Percentiles rank a stretch among this genome's conserved stretches.
These are phyloP conservation scores for Hortaea werneckii DNA, from an alignment of 2,329 filamentous ascomycete genomes.

Conservation along the genomic window DNA sequence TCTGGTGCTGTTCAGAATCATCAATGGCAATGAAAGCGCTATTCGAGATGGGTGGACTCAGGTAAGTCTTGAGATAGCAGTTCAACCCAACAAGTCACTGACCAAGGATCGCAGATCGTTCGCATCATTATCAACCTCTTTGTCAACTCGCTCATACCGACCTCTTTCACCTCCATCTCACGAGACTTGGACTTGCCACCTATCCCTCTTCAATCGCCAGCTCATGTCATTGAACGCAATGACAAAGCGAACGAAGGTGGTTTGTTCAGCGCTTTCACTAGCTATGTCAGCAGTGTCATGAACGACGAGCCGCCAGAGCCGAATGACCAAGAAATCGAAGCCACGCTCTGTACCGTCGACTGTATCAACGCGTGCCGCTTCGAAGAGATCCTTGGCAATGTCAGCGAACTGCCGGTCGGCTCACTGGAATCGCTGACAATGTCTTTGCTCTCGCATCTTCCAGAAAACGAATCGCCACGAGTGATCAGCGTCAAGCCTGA, in stretches of 20 bases:
- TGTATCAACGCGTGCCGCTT: conserved; percentile 87
- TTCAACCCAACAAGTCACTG: conserved; percentile 9
- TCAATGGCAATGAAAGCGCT: conserved; percentile 71
- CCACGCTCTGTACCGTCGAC: conserved; percentile 86
- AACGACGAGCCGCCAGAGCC: conserved; percentile 96
- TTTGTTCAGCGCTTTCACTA: conserved; percentile 87
- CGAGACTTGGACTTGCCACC: conserved; percentile 60
- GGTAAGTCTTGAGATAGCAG: conserved; percentile 41
- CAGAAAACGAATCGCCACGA: conserved; percentile 63
- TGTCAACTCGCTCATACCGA: conserved; percentile 82
- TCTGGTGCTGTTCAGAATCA: conserved; percentile 86
- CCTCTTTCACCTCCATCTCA: conserved; percentile 59
- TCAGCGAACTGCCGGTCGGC: conserved; percentile 56
- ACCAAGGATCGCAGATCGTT: conserved; percentile 51
- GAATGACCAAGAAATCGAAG: conserved; percentile 92
- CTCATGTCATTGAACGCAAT: conserved; percentile 83
- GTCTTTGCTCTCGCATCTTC: conserved; percentile 70
- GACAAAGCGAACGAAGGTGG: conserved; percentile 69
- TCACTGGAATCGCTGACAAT: conserved; percentile 55
- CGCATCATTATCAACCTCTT: conserved; percentile 94
- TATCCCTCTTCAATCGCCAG: conserved; percentile 84
- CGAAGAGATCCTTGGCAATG: conserved; percentile 69
- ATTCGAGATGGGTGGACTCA: conserved; percentile 70
- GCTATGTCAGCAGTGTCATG: conserved; percentile 96
- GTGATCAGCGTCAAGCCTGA: conserved; percentile 91